Evolutionary conservation across 73 alveolate species (phyloP).

Genomic region (Paramecium primaurelia): DNA sequence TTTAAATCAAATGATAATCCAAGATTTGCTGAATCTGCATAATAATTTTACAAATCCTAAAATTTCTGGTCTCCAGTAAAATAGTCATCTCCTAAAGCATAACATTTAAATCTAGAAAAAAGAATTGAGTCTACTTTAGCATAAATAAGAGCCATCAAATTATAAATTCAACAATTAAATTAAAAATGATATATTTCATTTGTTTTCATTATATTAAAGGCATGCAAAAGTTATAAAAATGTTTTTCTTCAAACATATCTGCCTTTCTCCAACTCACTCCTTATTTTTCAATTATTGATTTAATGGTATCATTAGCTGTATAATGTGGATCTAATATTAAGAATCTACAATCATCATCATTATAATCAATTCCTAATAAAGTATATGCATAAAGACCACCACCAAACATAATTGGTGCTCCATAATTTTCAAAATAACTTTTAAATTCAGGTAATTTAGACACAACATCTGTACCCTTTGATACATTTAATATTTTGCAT

Average conservation of each 20-base stretch:
- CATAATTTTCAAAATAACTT: conserved; percentile 80
- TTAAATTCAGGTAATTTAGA: conserved; percentile 75
- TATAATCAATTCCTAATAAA: conserved; percentile 88
- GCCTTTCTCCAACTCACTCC: conserved; percentile 93
- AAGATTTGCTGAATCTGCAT: neutral
- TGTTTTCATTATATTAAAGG: conserved; percentile 62
- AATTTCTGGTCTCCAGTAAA: neutral
- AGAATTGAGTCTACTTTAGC: neutral
- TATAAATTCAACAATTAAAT: neutral
- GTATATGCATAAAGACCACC: conserved; percentile 96
- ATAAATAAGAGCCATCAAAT: neutral
- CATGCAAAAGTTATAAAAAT: conserved; percentile 91
- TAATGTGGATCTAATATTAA: conserved; percentile 95
- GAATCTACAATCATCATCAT: conserved; percentile 86
- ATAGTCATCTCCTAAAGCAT: neutral
- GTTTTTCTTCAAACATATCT: conserved; percentile 81
- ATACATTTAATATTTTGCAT: conserved; percentile 80
- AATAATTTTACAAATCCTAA: neutral
- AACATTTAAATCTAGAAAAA: neutral
- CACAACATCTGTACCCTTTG: conserved; percentile 59
- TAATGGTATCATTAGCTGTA: conserved; percentile 85
- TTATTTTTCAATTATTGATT: conserved; percentile 82
- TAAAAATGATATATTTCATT: neutral
- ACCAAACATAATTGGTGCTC: conserved; percentile 95
- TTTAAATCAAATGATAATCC: neutral